phyloP scores from a whole-genome alignment of 164 flowering plant genomes.

The Houttuynia cordata region DNA sequence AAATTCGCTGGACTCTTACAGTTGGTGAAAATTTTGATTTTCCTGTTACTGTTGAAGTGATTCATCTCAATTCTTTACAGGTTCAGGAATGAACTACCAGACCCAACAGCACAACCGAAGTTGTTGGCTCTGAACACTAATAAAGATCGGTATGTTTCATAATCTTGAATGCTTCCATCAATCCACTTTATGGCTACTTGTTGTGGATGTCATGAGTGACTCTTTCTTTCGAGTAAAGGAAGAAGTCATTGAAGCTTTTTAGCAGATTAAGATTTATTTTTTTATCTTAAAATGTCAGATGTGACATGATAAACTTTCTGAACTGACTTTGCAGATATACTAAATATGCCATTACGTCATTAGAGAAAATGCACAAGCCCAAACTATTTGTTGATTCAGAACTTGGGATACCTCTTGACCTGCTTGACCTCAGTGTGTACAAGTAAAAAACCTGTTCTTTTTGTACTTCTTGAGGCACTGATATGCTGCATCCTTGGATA shows the following conservation, averaged over 20 bases:
- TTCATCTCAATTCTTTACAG: constrained; percentile 27
- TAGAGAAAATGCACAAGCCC: constrained; percentile 92
- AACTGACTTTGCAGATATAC: constrained; percentile 44
- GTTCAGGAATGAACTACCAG: constrained; percentile 95
- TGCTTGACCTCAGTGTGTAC: constrained; percentile 93
- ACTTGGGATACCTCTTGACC: constrained; percentile 93
- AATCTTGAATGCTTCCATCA: not conserved
- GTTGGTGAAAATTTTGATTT: not conserved
- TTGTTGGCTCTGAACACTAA: constrained; percentile 53
- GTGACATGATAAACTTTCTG: not conserved
- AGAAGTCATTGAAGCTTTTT: not conserved
- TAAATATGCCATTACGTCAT: constrained; percentile 65
- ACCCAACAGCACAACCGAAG: constrained; percentile 84
- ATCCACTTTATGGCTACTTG: not conserved
- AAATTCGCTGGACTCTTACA: not conserved
- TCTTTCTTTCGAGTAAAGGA: not conserved
- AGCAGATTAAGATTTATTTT: not conserved
- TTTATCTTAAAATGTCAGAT: not conserved
- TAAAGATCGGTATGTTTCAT: constrained; percentile 57
- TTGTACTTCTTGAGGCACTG: not conserved
- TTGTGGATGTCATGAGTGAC: not conserved
- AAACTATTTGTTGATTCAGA: constrained; percentile 83
- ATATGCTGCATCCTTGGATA: not conserved
- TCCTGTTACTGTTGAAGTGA: not conserved
- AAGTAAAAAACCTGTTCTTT: constrained; percentile 41